These are phyloP conservation scores for Paramecium tetraurelia DNA, from an alignment of 73 alveolate genomes.

Conservation along the genomic window DNA sequence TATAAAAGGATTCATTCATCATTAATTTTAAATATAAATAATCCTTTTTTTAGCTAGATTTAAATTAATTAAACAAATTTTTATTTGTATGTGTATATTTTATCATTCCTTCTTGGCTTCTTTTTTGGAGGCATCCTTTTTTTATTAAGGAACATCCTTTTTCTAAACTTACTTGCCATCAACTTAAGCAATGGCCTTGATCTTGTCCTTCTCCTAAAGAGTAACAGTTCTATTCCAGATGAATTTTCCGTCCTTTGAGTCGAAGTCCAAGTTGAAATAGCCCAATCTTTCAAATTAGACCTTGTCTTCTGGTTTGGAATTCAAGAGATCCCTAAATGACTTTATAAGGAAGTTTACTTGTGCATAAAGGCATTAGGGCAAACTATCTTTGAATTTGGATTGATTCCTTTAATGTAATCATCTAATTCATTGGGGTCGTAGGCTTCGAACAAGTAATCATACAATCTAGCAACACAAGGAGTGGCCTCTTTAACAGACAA, in stretches of 20 bases:
- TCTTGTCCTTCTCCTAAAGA: conserved; percentile 77
- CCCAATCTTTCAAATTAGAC: conserved; percentile 98
- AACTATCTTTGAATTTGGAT: conserved; percentile 84
- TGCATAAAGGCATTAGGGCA: conserved; percentile 80
- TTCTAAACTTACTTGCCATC: not conserved
- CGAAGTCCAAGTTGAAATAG: conserved; percentile 93
- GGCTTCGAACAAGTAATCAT: conserved; percentile 84
- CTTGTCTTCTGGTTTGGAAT: conserved; percentile 81
- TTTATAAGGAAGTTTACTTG: conserved; percentile 29
- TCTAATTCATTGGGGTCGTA: conserved; percentile 83
- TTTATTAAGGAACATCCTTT: not conserved
- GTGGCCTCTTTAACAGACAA: conserved; percentile 85
- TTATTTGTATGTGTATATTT: not conserved
- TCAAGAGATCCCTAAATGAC: conserved; percentile 62
- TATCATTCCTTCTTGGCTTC: not conserved
- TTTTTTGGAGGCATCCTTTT: not conserved
- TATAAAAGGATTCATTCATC: not conserved
- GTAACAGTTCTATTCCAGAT: conserved; percentile 87
- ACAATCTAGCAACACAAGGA: conserved; percentile 88
- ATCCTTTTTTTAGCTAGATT: not conserved
- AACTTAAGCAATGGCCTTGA: conserved; percentile 66
- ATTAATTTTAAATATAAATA: not conserved
- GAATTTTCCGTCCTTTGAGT: conserved; percentile 77
- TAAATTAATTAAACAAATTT: not conserved
- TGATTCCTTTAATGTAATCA: conserved; percentile 86